Conservation (phyloP, 1,284 basidiomycete species). For the Malassezia dermatis region DNA sequence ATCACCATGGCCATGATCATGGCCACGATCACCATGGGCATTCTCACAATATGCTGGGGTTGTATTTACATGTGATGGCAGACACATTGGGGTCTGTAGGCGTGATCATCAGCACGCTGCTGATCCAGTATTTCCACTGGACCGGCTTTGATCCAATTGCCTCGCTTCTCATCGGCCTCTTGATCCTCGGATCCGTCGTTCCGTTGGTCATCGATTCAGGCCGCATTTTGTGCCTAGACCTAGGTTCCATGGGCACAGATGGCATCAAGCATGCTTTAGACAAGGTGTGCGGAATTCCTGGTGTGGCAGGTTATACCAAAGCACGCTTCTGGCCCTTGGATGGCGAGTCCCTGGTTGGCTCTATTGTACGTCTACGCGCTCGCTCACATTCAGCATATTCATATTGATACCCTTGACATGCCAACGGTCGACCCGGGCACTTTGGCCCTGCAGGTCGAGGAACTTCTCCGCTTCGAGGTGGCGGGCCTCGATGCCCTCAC, state of each 20-base stretch:
- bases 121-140: conserved; percentile 97
- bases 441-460: conserved; percentile 20
- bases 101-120: conserved; percentile 91
- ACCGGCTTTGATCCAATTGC: conserved; percentile 98
- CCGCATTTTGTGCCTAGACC: conserved; percentile 73
- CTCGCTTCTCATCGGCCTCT: conserved; percentile 83
- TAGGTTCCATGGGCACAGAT: conserved; percentile 59
- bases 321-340: conserved; percentile 96
- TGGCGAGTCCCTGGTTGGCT: conserved; percentile 69
- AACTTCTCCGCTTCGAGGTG: conserved; percentile 26
- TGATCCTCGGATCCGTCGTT: conserved; percentile 88
- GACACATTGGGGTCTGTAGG: conserved; percentile 71
- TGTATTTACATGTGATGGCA: conserved; percentile 62
- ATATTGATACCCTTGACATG: conserved; percentile 16
- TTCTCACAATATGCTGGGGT: conserved; percentile 98
- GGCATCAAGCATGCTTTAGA: conserved; percentile 63
- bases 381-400: conserved; percentile 5
- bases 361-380: conserved; percentile 56
- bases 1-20: conserved; percentile 47
- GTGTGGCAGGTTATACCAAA: conserved; percentile 66
- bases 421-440: conserved; percentile 1
- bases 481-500: conserved; percentile 28
- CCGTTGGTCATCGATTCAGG: conserved; percentile 90
- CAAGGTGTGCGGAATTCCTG: conserved; percentile 57
- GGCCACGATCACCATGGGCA: conserved; percentile 51